Evolutionary conservation across 2,329 filamentous ascomycete species (phyloP).

Genomic region (Aureobasidium sp.): DNA sequence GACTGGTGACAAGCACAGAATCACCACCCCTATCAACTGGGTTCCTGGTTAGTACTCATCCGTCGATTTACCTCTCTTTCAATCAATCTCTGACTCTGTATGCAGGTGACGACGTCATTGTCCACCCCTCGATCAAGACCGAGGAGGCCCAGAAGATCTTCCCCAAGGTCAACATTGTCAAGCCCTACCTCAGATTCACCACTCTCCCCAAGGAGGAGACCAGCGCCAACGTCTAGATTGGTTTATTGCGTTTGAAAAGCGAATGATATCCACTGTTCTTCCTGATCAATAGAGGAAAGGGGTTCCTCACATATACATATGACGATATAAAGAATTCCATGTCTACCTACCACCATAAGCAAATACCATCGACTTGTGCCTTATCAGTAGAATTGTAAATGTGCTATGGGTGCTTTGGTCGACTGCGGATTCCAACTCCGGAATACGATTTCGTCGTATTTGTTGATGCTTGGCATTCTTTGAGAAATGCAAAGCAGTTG

Average conservation of each 20-base stretch:
- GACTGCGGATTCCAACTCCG: not conserved
- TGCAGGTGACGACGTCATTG: constrained; percentile 37
- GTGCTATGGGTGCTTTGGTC: not conserved
- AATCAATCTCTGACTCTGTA: not conserved
- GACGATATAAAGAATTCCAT: constrained; percentile 11
- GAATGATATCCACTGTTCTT: constrained; percentile 5
- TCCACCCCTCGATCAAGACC: constrained; percentile 50
- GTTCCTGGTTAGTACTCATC: constrained; percentile 32
- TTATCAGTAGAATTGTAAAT: not conserved
- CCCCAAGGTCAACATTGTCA: constrained; percentile 53
- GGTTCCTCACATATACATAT: not conserved
- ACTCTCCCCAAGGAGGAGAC: constrained; percentile 52
- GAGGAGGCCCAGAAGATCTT: constrained; percentile 52
- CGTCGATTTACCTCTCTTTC: constrained; percentile 34
- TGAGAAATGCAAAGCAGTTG: constrained; percentile 4
- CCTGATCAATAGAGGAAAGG: not conserved
- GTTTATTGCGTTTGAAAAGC: constrained; percentile 4
- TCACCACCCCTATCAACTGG: constrained; percentile 58
- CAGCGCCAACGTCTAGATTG: constrained; percentile 34
- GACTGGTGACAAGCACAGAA: constrained; percentile 51
- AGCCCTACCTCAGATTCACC: constrained; percentile 54
- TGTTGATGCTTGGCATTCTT: constrained; percentile 6
- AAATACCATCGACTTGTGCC: not conserved
- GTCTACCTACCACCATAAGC: not conserved
- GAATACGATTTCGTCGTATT: not conserved